These are phyloP conservation scores for Perkinsus marinus DNA, from an alignment of 169 alveolate genomes.

Conservation along the genomic window DNA sequence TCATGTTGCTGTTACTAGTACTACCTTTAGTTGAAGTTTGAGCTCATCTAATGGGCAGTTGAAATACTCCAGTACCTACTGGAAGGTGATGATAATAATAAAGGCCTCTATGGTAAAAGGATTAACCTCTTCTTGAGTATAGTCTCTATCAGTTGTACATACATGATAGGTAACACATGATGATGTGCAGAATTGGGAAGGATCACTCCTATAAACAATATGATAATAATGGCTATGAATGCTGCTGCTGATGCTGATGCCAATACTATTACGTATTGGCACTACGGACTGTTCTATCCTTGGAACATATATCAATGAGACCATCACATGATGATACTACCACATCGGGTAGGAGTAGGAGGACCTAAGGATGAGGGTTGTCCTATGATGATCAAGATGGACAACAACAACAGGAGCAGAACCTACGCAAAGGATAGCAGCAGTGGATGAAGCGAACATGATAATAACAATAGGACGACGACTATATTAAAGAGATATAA, in stretches of 20 bases:
- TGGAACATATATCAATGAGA: background rate
- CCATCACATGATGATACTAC: background rate
- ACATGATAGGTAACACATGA: background rate
- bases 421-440: too few species aligned
- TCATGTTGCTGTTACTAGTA: background rate
- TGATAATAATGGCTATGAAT: too few species aligned
- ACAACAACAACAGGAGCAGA: too few species aligned
- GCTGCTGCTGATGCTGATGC: too few species aligned
- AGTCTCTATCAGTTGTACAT: background rate
- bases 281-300: background rate
- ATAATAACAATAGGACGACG: too few species aligned
- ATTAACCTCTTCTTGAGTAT: background rate
- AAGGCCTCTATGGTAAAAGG: too few species aligned
- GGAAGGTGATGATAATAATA: background rate
- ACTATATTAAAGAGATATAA: too few species aligned
- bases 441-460: too few species aligned
- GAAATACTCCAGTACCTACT: background rate
- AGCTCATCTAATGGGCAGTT: background rate
- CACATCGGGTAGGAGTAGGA: too few species aligned
- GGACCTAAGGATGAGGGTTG: background rate
- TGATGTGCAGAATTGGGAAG: background rate
- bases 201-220: background rate
- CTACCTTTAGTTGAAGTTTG: background rate
- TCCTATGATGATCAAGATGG: background rate
- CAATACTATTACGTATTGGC: background rate